Percentiles rank a stretch among this genome's conserved stretches.
Conservation (phyloP, 1,284 basidiomycete genomes). For the Tilletia setariae region DNA sequence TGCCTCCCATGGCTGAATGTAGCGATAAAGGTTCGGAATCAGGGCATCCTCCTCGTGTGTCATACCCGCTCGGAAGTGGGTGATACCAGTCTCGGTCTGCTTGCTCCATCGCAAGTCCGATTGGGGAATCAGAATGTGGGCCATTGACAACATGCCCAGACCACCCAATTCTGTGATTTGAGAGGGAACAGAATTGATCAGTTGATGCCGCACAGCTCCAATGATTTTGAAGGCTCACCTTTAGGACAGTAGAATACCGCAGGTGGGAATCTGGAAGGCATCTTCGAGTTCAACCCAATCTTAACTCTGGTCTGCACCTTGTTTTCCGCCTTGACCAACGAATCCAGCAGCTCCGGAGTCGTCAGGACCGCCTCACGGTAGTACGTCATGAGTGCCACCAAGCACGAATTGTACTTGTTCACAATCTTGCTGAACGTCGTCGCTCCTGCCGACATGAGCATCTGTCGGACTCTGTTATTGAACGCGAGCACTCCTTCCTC, state of each 20-base stretch:
- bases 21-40: constrained; percentile 92
- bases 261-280: constrained; percentile 85
- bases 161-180: constrained; percentile 64
- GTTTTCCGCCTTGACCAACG: constrained; percentile 53
- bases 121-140: constrained; percentile 95
- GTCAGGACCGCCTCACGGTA: constrained; percentile 99
- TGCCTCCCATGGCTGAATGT: constrained; percentile 97
- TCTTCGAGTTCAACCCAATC: constrained; percentile 96
- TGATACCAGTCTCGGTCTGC: constrained; percentile 84
- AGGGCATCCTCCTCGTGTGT: constrained; percentile 63
- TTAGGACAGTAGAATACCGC: constrained; percentile 66
- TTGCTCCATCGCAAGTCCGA: constrained; percentile 96
- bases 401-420: constrained; percentile 97
- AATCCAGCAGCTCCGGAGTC: constrained; percentile 75
- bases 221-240: not conserved
- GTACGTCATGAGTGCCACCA: constrained; percentile 71
- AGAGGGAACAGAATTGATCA: not conserved
- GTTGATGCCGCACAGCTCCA: not conserved
- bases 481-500: constrained; percentile 73
- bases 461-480: constrained; percentile 71
- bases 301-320: constrained; percentile 90
- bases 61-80: constrained; percentile 97
- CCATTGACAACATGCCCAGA: constrained; percentile 99
- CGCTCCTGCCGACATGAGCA: constrained; percentile 97
- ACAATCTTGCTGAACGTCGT: constrained; percentile 99